Evolutionary conservation across 495 filamentous ascomycete species (phyloP), one percentile per base, ranked within the genome.

Genomic region (Achaetomiella virescens): DNA sequence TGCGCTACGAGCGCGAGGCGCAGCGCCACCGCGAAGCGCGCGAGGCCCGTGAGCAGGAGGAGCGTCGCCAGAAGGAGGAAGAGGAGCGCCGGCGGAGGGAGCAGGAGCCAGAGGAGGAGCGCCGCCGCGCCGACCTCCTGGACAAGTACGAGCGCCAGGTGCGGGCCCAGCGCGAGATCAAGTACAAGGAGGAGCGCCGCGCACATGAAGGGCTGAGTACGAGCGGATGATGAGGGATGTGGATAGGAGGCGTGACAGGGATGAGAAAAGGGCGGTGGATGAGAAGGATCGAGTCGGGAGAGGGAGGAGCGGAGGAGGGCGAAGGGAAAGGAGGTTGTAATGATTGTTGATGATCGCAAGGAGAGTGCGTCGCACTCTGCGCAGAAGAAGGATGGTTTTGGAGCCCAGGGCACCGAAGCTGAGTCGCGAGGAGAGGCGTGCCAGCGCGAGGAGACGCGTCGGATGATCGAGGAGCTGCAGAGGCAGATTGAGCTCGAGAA

Each of bases 351-450:
- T 36, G 64, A 61, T 37, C 72, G 17, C 29, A 65, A 64, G 21
- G 61, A 49, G 33, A 63, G 20, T 59, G 70, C 40, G 60, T 45
- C 71, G 64, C 46, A 61, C 65, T 20, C 47, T 10, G 48, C 25
- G 41, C 40, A 55, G 22, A 70, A 77, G 42, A 69, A 74, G 52
- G 70, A 67, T 18, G 72, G 67, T 70, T 38, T 1, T 50, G 22
- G 57, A 60, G 41, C 63, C 55, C 18, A 64, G 54, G 52, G 38
- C 25, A 18, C 55, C 57, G 33, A 63, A 65, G 52, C 53, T 62
- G 12, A 64, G 57, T 40, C 53, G 61, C 41, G 65, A 72, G 31
- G 61, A 60, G 51, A 50, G 59, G 25, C 58, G 49, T 41, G 50
- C 48, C n/a, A 37, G 55, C 66, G 65, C 14, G 66, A 60, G 14